Base-by-base conservation (phyloP, 192 early-diverging fungal species). In the Endogone sp. region DNA sequence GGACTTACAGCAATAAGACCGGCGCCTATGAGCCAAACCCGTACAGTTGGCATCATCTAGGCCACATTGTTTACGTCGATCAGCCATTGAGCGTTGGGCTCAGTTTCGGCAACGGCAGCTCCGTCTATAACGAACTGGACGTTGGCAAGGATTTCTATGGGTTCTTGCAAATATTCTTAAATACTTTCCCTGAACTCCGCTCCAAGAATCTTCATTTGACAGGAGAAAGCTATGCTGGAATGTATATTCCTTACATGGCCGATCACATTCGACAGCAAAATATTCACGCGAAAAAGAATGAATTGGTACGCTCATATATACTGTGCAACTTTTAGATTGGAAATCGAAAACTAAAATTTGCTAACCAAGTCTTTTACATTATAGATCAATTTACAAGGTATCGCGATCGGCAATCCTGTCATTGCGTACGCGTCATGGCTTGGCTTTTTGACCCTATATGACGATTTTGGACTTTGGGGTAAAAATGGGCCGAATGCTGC, bases 211-310 rank as follows among this genome's bases (percentile, higher is more conserved):
- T 81, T 31, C 73, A 78, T 44, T 54, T 81, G n/a, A 69, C 75
- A 10, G 80, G 80, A n/a, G 80, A 81, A 62, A 66, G 62, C 31
- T 81, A 74, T 31, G 79, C 79, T 9, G 79, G 79, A 0, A 56
- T 62, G 2, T 81, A 81, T 58, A 77, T 81, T 32, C 79, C 79
- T 22, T 81, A 75, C 66, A 81, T 81, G 32, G 70, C 62, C 31
- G 55, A 57, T 4, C 70, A 69, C 26, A 75, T 81, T 55, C 55
- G 32, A 26, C 29, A 55, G n/a, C 70, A 70, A 64, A 61, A 63
- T 25, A 21, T 26, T 22, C 37, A 61, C 29, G 24, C 60, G 26
- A 63, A 65, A 10, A 60, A 62, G 37, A 59, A 54, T 29, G 16
- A 75, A 26, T 54, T 44, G 37, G 37, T 44, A 13, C 4, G 37